phyloP scores from a whole-genome alignment of 805 yeast species.

The Wickerhamiella musiphila region DNA sequence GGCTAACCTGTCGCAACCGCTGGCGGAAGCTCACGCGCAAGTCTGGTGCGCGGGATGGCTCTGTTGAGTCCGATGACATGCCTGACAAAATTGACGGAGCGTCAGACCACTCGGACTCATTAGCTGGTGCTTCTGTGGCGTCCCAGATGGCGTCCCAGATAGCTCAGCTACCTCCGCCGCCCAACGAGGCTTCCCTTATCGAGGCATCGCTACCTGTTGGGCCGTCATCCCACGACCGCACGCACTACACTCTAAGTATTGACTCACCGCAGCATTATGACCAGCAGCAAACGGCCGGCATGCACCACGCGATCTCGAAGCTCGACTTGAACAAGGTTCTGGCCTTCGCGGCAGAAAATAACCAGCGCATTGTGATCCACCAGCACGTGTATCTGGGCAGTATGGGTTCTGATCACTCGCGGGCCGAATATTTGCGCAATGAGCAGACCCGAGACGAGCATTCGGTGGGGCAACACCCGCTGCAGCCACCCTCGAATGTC shows the following conservation, averaged over 20 bases:
- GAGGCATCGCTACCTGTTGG: conserved; percentile 1
- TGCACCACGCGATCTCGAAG: conserved; percentile 14
- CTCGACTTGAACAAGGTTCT: conserved; percentile 16
- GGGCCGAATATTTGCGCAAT: too few relatives aligned
- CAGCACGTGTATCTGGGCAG: conserved; percentile 56
- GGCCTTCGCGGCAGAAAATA: conserved; percentile 12
- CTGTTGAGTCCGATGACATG: background rate
- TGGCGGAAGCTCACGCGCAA: conserved; percentile 62
- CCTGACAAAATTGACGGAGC: too few relatives aligned
- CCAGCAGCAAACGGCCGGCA: background rate
- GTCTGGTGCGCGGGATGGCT: background rate
- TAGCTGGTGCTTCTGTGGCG: too few relatives aligned
- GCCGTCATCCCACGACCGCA: conserved; percentile 4
- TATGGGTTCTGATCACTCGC: too few relatives aligned
- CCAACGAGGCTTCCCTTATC: background rate
- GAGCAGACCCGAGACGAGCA: too few relatives aligned
- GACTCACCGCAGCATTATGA: conserved; percentile 5
- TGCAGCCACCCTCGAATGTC: too few relatives aligned
- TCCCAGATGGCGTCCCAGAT: background rate
- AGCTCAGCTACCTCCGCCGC: conserved; percentile 1
- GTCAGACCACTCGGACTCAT: too few relatives aligned
- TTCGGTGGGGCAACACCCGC: too few relatives aligned
- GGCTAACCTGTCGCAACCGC: conserved; percentile 77
- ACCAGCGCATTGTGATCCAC: conserved; percentile 41
- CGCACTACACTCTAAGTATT: conserved; percentile 11